These are phyloP conservation scores for Cladophialophora yegresii DNA, from an alignment of 2,329 filamentous ascomycete species.

Conservation along the genomic window DNA sequence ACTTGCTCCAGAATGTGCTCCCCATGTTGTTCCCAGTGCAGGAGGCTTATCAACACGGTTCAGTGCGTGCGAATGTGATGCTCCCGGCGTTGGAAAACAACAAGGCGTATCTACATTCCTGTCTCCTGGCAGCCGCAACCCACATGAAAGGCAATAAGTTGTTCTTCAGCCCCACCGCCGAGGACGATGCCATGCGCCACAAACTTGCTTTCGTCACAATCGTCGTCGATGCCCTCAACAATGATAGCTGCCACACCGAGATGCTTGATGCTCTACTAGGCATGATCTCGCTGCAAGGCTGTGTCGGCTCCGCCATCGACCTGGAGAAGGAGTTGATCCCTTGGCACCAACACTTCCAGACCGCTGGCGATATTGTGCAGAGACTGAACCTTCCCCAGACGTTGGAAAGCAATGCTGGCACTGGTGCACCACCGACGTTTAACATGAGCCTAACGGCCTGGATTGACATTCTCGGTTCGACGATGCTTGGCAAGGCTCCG, in stretches of 20 bases:
- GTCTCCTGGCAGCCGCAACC: constrained; percentile 86
- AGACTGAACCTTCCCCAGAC: constrained; percentile 76
- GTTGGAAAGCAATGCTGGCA: constrained; percentile 59
- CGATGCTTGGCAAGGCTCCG: constrained; percentile 83
- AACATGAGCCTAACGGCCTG: constrained; percentile 93
- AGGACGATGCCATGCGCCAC: constrained; percentile 89
- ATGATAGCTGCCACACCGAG: constrained; percentile 78
- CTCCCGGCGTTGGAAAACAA: constrained; percentile 87
- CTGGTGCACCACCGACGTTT: constrained; percentile 67
- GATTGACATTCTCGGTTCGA: constrained; percentile 96
- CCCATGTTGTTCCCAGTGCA: constrained; percentile 89
- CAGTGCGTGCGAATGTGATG: constrained; percentile 76
- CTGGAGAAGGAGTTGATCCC: constrained; percentile 81
- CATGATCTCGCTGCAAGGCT: constrained; percentile 95
- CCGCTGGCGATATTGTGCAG: constrained; percentile 78
- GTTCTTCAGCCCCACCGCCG: constrained; percentile 49
- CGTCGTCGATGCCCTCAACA: constrained; percentile 77
- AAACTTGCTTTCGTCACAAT: constrained; percentile 84
- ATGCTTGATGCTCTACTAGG: constrained; percentile 90
- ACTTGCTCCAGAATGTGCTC: constrained; percentile 86
- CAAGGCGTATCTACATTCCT: constrained; percentile 92
- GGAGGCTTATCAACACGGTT: constrained; percentile 84
- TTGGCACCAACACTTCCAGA: constrained; percentile 97
- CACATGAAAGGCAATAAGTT: constrained; percentile 74
- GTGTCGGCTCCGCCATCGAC: constrained; percentile 81